Evolutionary conservation across 2,329 filamentous ascomycete species (phyloP), one percentile per base, ranked within the genome.

Genomic region (Daldinia sp.): DNA sequence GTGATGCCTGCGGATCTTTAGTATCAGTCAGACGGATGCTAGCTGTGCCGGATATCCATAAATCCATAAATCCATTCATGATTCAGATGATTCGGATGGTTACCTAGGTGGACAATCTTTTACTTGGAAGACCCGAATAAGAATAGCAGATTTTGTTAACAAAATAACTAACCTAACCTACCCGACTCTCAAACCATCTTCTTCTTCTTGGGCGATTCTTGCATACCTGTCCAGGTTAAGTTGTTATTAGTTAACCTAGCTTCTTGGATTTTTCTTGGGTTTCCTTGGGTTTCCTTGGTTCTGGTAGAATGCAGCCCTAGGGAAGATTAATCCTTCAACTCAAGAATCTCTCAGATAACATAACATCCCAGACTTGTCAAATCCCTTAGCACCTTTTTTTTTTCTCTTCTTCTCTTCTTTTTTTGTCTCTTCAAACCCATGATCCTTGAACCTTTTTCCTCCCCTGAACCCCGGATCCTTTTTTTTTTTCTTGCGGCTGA

Each of bases 401-500:
- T 48, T 25, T 21, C 4, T 35, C 35, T 35, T 13, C 29, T 29
- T 47, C 13, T 25, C 25, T 27, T 35, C 27, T 23, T 41, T 32
- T 29, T 48, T 13, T 25, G 17, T 23, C 37, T 13, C 30, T 30
- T 23, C 37, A 58, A 29, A 27, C 35, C 49, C 55, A 56, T 58
- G 19, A 58, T 54, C 63, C 63, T 51, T 56, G 55, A 57, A n/a
- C n/a, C 21, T 23, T 45, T 50, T 29, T 13, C 43, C 13, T 10
- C 32, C 29, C 15, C 35, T 37, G 21, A 37, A 64, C 52, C 34
- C 52, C 53, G 48, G 54, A n/a, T n/a, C n/a, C n/a, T n/a, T n/a
- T n/a, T n/a, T n/a, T n/a, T n/a, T 55, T 23, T 67, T 63, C 54
- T 61, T 68, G 65, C 65, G 65, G 65, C 65, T 68, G 65, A 68